Evolutionary conservation across 2,329 filamentous ascomycete species (phyloP), one percentile per base, ranked within the genome.

Genomic region (Teratosphaeria epicoccoides): DNA sequence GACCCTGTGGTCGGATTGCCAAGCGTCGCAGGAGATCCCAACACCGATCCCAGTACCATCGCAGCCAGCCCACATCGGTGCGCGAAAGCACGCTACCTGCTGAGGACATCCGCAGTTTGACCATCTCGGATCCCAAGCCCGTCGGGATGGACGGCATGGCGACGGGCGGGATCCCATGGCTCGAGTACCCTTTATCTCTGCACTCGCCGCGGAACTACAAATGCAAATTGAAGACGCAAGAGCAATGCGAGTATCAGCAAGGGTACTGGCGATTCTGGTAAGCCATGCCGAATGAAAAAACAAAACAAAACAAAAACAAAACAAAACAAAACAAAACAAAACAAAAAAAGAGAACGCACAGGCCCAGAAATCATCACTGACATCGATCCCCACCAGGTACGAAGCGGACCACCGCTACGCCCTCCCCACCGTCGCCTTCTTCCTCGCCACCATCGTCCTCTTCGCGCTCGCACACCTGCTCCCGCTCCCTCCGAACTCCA

Each of bases 381-480:
- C 26, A 28, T 10, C 9, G 26, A 28, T 28, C 12, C 12, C 12
- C 26, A 10, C 6, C 49, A 77, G 76, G 75, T 79, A 78, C 55
- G 63, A 77, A 51, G 73, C 77, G 22, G 79, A 81, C 57, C 71
- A 75, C 55, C 71, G 74, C 29, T 81, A 75, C 56, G 75, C 73
- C 0, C 62, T 80, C 3, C 70, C 71, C 6, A 79, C 77, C 0
- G 64, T 79, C 2, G 77, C 75, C 44, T 76, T 81, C 56, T 74
- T 80, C 61, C 66, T 76, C 57, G 67, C 68, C 0, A 62, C 66
- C n/a, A 74, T 80, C 49, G 67, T 70, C 1, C 52, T 79, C 11
- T 80, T 77, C 55, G 62, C 71, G 23, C 61, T 79, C 17, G 63
- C 65, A 2, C 63, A 71, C 46, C 58, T 72, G 14, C 52, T 71